Evolutionary conservation across 441 rosid genomes (phyloP).

Genomic region (Corymbia citriodora): DNA sequence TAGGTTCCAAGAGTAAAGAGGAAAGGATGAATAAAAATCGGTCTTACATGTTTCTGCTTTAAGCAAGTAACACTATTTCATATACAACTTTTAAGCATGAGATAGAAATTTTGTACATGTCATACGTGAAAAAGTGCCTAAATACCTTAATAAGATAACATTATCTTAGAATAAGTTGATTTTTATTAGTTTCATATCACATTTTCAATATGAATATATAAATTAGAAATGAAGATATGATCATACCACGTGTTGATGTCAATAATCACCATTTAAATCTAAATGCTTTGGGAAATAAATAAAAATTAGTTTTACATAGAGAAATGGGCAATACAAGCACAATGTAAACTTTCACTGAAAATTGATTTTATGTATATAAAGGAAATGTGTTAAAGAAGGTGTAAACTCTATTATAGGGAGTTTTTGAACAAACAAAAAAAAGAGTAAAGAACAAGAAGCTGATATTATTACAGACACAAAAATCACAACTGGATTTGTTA

Average conservation of each 20-base stretch:
- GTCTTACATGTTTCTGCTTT: not conserved
- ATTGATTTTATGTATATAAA: not conserved
- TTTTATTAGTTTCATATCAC: no score
- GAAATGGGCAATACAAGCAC: not conserved
- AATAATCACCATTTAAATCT: not conserved
- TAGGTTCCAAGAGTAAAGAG: not conserved
- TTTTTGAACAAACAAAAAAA: no score
- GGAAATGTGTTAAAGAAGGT: not conserved
- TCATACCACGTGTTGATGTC: no score
- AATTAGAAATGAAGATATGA: no score
- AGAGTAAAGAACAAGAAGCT: not conserved
- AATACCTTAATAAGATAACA: not conserved
- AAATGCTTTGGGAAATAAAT: not conserved
- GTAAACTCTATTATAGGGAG: not conserved
- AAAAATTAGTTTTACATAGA: no score
- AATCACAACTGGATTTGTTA: not conserved
- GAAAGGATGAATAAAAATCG: not conserved
- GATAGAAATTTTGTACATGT: not conserved
- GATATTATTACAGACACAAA: not conserved
- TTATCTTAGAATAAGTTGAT: not conserved
- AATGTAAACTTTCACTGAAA: not conserved
- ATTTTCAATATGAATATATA: no score
- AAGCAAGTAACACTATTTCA: not conserved
- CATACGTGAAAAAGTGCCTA: not conserved
- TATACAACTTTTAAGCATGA: not conserved